Evolutionary conservation across 2,329 filamentous ascomycete genomes (phyloP), one percentile per base, ranked within the genome.

Genomic region (Colletotrichum sublineola): DNA sequence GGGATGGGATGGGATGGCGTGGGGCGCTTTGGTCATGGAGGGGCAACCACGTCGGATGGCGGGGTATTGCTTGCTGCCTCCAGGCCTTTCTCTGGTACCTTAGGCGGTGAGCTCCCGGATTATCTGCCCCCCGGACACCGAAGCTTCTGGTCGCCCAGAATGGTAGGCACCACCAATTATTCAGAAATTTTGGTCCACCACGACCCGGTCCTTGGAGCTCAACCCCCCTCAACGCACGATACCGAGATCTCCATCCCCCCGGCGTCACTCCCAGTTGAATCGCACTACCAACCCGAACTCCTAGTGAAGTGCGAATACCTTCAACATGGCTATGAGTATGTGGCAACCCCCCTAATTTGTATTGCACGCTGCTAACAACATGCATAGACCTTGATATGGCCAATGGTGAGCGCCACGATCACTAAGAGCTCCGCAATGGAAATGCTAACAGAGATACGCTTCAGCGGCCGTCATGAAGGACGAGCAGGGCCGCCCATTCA

Each of bases 401-500:
- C 75, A 94, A 95, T 82, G 93, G 93, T 96, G 93, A 79, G 81
- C 69, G 60, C 57, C 60, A 55, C 66, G 52, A 61, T 55, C 67
- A 44, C 24, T 75, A 48, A 74, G 76, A 73, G 73, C 70, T 67
- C 24, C 48, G 36, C n/a, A 29, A n/a, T 29, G 31, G 29, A 60
- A 44, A 46, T 61, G 77, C 75, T 75, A 63, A 76, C 71, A 36
- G 50, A 56, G 65, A 66, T 72, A 15, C 20, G 20, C 52, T 75
- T 75, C 71, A 92, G 90, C 90, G 80, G 81, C 88, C 81, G 85
- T 99, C 83, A 91, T 98, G 88, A 97, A 97, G 87, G 96, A 99
- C 88, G 96, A 99, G 86, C 92, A 96, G 83, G 96, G 96, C 74
- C 91, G 96, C 81, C 96, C 96, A 50, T 99, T 99, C 84, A 99